phyloP scores from a whole-genome alignment of 768 basidiomycete species.

The Lanmaoa rubissima region DNA sequence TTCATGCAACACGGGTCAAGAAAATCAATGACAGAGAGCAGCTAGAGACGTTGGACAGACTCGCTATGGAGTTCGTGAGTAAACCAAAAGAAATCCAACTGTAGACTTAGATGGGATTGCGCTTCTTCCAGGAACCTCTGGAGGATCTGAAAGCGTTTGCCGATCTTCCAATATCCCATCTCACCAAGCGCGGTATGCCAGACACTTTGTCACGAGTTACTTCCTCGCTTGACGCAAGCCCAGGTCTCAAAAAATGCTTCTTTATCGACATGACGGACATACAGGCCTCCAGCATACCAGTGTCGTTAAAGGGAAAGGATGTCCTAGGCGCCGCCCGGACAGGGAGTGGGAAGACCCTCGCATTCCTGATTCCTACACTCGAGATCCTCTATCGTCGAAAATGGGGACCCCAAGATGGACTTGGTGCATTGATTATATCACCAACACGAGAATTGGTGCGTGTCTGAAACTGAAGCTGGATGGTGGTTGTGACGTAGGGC shows the following conservation, averaged over 20 bases:
- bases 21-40: conserved; percentile 48
- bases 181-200: conserved; percentile 65
- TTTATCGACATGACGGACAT: conserved; percentile 88
- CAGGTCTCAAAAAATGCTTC: conserved; percentile 84
- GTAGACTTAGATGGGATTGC: conserved; percentile 9
- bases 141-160: conserved; percentile 53
- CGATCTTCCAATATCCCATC: conserved; percentile 75
- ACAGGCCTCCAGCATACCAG: conserved; percentile 57
- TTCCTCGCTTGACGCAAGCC: conserved; percentile 1
- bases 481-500: conserved; percentile 2
- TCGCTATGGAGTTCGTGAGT: conserved; percentile 52
- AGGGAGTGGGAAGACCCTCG: conserved; percentile 73
- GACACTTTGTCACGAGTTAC: background rate
- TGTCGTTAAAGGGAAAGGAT: conserved; percentile 60
- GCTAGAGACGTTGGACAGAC: conserved; percentile 48
- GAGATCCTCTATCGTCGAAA: conserved; percentile 62
- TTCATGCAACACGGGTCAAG: conserved; percentile 35
- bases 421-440: conserved; percentile 89
- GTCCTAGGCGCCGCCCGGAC: conserved; percentile 69
- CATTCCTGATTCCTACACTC: conserved; percentile 66
- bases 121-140: conserved; percentile 44
- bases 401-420: conserved; percentile 72
- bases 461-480: conserved; percentile 8
- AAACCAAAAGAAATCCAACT: background rate
- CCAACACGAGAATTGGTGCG: conserved; percentile 90